Base-by-base conservation (phyloP, 352 stramenopile species). In the Phytopythium vexans region DNA sequence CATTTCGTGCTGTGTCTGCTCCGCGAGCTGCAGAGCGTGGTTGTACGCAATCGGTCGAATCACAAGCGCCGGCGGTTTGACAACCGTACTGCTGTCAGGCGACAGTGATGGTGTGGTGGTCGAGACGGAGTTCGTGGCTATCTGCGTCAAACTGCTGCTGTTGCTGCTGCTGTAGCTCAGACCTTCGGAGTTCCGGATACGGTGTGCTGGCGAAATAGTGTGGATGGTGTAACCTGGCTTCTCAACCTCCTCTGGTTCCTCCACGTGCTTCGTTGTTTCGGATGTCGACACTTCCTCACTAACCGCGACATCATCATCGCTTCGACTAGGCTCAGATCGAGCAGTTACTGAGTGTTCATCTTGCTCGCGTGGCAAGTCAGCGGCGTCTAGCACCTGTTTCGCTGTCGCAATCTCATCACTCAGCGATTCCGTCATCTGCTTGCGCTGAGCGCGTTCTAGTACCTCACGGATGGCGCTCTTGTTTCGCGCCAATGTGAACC, bases 381-480 rank as follows among this genome's bases (percentile, higher is more conserved):
- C 67, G 2, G 73, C 61, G n/a, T 68, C 46, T 33, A 90, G 40
- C 14, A 90, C 70, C 6, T 55, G 42, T 6, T 66, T 68, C 35
- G 83, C 78, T 15, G 43, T 54, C 6, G 69, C 48, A 8, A 89
- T 70, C 44, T 93, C 83, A 11, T 80, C 63, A 9, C 72, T 50
- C 12, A 93, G 49, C 21, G 73, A 60, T n/a, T 88, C 79, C 15
- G 55, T 68, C 83, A 93, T 93, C 49, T 89, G 75, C 53, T 91
- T 91, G 6, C 83, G 77, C 54, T 89, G 76, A 0, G 75, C 69
- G 5, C 83, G 76, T 15, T 77, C 83, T 40, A 93, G 58, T 0
- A 77, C 81, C 33, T 90, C 76, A 11, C 78, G 56, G 31, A 93
- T 85, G 7, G 64, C 64, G 15, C 34, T 55, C 31, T 66, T 68